Base-by-base conservation (phyloP, 306 rosid species). In the Morella rubra region DNA sequence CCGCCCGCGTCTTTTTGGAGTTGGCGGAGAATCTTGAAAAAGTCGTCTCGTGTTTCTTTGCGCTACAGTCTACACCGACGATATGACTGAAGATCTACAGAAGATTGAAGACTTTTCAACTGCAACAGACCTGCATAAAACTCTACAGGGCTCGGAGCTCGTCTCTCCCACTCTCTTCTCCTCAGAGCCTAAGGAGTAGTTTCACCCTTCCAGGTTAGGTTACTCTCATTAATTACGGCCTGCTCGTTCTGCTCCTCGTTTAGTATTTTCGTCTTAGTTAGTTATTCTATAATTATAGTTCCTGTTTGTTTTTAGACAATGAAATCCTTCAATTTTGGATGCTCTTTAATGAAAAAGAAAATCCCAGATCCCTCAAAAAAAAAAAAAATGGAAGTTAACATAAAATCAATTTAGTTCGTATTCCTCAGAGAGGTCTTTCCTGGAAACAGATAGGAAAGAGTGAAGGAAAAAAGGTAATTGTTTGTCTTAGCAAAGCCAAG, bases 271-370 rank as follows among this genome's bases (percentile, higher is more conserved):
- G 5, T 65, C 24, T 18, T 18, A 3, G 18, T 65, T 65, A 3
- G 42, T 40, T 20, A 8, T 40, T 41, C 49, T 18, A 40, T 41
- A 0, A 19, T 62, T 62, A 45, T 32, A 32, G 45, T 40, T 62
- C n/a, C 8, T 64, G 2, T 41, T 18, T 37, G 5, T 1, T 62
- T 15, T 64, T 11, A 3, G 22, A 60, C 15, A 58, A 65, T 9
- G 71, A 65, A 8, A 65, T 65, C 50, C 71, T 40, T 65, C 24
- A 65, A 8, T 14, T 65, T 16, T 40, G 71, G 50, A 18, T 65
- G 15, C 71, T 42, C 50, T 18, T 41, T 41, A 22, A 65, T 8
- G 49, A 24, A 24, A 24, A 24, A 0, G 27, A 24, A 24, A 24
- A 24, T 24, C 27, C 27, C 27, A 24, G 27, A 0, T 24, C 27